These are phyloP conservation scores for Trichoderma koningii DNA, from an alignment of 2,329 filamentous ascomycete species.

Conservation along the genomic window DNA sequence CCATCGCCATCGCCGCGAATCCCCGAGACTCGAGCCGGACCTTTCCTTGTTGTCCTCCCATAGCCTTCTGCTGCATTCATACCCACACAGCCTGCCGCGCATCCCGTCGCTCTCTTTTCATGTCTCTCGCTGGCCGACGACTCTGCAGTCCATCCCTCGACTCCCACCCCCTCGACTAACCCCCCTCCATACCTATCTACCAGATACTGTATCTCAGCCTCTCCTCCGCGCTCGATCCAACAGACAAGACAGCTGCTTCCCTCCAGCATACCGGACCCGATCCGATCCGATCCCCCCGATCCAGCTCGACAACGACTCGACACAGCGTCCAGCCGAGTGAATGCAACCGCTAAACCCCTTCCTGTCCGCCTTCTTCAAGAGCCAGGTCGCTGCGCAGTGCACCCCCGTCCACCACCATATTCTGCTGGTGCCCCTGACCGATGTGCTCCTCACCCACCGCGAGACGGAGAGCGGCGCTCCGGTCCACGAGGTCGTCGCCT, in stretches of 20 bases:
- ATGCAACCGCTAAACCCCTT: conserved; percentile 99
- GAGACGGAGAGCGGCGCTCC: conserved; percentile 80
- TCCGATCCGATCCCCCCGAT: not conserved
- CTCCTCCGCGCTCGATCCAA: not conserved
- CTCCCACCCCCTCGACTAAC: conserved; percentile 3
- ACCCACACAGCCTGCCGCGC: not conserved
- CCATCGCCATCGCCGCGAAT: not conserved
- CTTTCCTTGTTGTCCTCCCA: not conserved
- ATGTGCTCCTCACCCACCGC: conserved; percentile 83
- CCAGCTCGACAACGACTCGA: conserved; percentile 28
- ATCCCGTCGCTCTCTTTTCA: conserved; percentile 18
- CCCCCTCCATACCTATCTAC: not conserved
- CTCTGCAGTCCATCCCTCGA: conserved; percentile 21
- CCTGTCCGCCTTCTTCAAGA: conserved; percentile 97
- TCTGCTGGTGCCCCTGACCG: conserved; percentile 89
- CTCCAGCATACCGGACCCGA: too few species aligned
- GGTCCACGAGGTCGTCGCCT: conserved; percentile 78
- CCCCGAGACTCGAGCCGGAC: not conserved
- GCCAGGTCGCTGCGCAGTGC: conserved; percentile 88
- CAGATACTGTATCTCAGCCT: not conserved
- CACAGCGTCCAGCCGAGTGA: conserved; percentile 43
- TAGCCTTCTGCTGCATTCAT: conserved; percentile 8
- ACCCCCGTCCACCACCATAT: conserved; percentile 88
- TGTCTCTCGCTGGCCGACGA: conserved; percentile 28
- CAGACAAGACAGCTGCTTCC: too few species aligned